Conservation (phyloP, 306 rosid species). For the Inga oerstediana region DNA sequence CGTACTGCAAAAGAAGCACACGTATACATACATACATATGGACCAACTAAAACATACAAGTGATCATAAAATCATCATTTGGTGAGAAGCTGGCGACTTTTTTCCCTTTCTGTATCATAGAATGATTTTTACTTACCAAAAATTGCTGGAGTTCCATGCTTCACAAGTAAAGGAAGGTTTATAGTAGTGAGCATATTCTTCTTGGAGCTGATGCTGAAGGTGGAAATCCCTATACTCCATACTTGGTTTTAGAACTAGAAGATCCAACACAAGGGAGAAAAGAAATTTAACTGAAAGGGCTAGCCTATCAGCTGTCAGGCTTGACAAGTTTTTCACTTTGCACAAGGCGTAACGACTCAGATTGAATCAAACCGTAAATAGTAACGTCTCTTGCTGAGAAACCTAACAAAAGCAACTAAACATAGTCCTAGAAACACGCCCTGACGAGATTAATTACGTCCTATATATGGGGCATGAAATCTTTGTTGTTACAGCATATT, state of each 20-base stretch:
- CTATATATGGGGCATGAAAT: neutral
- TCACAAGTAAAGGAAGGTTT: neutral
- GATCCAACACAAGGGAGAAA: conserved; percentile 6
- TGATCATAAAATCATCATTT: neutral
- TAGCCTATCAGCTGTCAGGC: neutral
- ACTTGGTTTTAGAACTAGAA: neutral
- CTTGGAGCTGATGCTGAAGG: conserved; percentile 40
- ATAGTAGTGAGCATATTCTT: conserved; percentile 23
- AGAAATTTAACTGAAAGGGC: neutral
- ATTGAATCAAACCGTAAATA: neutral
- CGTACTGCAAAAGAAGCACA: conserved; percentile 18
- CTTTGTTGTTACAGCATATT: neutral
- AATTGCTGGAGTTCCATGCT: conserved; percentile 36
- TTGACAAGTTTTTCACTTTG: conserved; percentile 2
- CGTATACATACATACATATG: neutral
- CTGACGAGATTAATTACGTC: neutral
- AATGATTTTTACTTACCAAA: conserved; percentile 18
- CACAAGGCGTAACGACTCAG: neutral
- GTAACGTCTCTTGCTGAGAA: neutral
- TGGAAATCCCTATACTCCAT: conserved; percentile 35
- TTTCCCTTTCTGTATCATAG: neutral
- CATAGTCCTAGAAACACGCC: neutral
- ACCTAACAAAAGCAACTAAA: neutral
- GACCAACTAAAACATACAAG: neutral
- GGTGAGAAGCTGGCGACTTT: neutral